A percentile compares a stretch with the other conserved stretches of the same genome.
phyloP scores from a whole-genome alignment of 371 early-diverging fungal species.

The Mucor lusitanicus region DNA sequence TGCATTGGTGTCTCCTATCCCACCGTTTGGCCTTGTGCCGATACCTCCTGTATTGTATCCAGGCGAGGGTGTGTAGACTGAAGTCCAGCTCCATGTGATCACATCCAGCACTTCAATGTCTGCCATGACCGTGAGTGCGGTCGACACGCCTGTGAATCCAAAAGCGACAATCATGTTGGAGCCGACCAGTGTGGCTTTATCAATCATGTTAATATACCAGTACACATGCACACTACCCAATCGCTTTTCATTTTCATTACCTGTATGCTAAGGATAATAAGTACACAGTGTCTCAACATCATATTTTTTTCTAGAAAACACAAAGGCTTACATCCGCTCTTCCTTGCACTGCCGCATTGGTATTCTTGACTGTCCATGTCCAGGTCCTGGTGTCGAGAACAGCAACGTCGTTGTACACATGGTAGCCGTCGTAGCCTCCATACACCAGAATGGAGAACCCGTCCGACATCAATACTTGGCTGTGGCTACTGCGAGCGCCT shows the following conservation, averaged over 20 bases:
- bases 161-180: constrained; percentile 52
- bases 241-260: constrained; percentile 24
- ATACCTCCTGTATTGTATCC: constrained; percentile 3
- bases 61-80: constrained; percentile 31
- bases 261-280: constrained; percentile 45
- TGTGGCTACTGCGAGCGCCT: constrained; percentile 43
- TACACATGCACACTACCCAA: background rate
- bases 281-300: constrained; percentile 1
- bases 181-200: constrained; percentile 40
- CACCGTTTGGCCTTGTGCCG: background rate
- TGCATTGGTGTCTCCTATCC: background rate
- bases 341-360: constrained; percentile 49
- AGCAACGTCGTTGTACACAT: constrained; percentile 50
- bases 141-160: constrained; percentile 50
- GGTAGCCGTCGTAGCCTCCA: constrained; percentile 51
- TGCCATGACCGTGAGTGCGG: constrained; percentile 40
- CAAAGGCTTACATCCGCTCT: constrained; percentile 46
- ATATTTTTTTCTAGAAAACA: background rate
- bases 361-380: constrained; percentile 50
- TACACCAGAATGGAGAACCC: constrained; percentile 47
- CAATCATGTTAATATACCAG: background rate
- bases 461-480: constrained; percentile 43
- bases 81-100: constrained; percentile 50
- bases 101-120: constrained; percentile 48
- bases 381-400: constrained; percentile 44